Conservation (phyloP, 2,329 filamentous ascomycete species). For the Tolypocladium endophyticum region DNA sequence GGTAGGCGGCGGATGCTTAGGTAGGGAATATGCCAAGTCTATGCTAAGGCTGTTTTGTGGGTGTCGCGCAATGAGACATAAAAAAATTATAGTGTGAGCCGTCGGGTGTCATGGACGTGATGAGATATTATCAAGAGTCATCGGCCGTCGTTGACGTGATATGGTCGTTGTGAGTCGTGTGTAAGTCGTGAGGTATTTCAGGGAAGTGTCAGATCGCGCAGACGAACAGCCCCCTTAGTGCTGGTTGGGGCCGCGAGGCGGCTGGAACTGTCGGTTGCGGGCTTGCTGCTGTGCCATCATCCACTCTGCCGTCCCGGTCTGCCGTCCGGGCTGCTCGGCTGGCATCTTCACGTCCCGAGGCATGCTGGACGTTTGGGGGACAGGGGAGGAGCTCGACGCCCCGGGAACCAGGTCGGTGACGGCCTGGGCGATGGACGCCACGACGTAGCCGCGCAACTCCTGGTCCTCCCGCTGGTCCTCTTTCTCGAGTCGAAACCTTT, state of each 20-base stretch:
- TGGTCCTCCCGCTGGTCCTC: slow-evolving; percentile 68
- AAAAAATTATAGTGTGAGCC: not conserved
- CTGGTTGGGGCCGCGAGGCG: slow-evolving; percentile 34
- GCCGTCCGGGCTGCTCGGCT: slow-evolving; percentile 45
- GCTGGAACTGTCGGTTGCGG: slow-evolving; percentile 27
- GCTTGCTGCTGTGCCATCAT: slow-evolving; percentile 35
- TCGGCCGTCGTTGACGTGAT: not conserved
- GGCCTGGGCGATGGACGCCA: slow-evolving; percentile 62
- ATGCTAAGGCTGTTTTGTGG: slow-evolving; percentile 14
- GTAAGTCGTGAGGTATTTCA: slow-evolving; percentile 5
- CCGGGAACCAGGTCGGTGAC: slow-evolving; percentile 58
- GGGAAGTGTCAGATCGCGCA: not conserved
- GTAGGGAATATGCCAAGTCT: slow-evolving; percentile 21
- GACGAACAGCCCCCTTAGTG: not conserved
- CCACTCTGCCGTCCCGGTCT: slow-evolving; percentile 41
- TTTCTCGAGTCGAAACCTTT: slow-evolving; percentile 70
- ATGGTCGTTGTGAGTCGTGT: slow-evolving; percentile 11
- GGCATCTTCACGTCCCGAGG: slow-evolving; percentile 50
- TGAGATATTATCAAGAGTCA: not conserved
- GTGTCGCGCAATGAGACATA: not conserved
- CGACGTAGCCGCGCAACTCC: slow-evolving; percentile 64
- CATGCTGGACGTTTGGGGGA: slow-evolving; percentile 10
- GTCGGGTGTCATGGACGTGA: slow-evolving; percentile 5
- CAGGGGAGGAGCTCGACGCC: slow-evolving; percentile 17
- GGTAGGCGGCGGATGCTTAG: slow-evolving; percentile 8